Base-by-base conservation (phyloP, 2,329 filamentous ascomycete species). In the Penicillium sp. region DNA sequence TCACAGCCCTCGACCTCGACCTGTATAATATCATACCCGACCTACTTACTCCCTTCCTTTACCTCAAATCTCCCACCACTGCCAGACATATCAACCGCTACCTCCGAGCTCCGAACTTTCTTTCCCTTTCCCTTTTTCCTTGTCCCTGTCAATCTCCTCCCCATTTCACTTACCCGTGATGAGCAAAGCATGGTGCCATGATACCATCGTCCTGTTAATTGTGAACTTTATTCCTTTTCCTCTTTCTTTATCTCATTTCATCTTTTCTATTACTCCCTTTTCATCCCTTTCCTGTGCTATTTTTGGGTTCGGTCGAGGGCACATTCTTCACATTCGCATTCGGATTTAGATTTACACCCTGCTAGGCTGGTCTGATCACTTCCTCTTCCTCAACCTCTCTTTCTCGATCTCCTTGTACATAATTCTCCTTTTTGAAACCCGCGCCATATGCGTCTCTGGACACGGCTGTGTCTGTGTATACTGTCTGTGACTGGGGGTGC, bases 341-440 rank as follows among this genome's bases (percentile, higher is more conserved):
- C 59, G 22, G 24, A 28, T 17, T 28, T 50, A 61, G 67, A 64
- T 67, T 62, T 58, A 17, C 45, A 30, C 22, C n/a, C 3, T 17
- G 4, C 22, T 49, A 12, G 58, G 53, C 50, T 45, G 60, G 35
- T 60, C 54, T 44, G 22, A 13, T 22, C 17, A 5, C 9, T 33
- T 33, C 12, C 30, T 6, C 30, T 33, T 33, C 30, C 30, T 33
- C 9, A 12, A 2, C 30, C 10, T 33, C 30, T 33, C 30, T 33
- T 33, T 30, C 26, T 30, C 7, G 67, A 63, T 68, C 55, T 66
- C 65, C 42, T 56, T 75, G 73, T 74, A 75, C 68, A 73, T 75
- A 73, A 63, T 68, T 63, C 62, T 59, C 61, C 62, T 62, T 24
- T 51, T 59, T 53, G n/a, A 37, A 47, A 33, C n/a, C 28, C 10